Conservation (phyloP, 2,329 filamentous ascomycete genomes). For the Aspergillus niger region DNA sequence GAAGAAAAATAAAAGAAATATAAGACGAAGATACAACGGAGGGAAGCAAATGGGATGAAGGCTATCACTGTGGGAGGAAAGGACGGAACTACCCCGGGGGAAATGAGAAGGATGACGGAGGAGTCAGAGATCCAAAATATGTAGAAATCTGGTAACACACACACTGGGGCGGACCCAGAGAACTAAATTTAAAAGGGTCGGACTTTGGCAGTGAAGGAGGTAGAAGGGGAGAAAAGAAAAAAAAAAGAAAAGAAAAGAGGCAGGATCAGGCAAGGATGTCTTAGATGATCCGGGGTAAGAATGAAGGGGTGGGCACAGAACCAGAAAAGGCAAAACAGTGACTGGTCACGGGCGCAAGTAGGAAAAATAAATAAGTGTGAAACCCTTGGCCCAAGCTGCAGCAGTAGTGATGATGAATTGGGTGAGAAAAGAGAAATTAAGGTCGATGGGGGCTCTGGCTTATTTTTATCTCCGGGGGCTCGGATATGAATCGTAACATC, state of each 20-base stretch:
- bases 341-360: not conserved
- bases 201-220: not conserved
- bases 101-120: not conserved
- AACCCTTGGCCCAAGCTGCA: slow-evolving; percentile 2
- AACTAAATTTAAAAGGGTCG: not conserved
- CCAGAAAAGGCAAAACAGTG: not conserved
- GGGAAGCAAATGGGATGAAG: not conserved
- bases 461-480: not conserved
- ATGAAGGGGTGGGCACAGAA: slow-evolving; percentile 8
- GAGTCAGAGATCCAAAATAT: not conserved
- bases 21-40: not conserved
- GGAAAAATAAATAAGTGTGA: not conserved
- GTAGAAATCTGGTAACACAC: not conserved
- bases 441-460: not conserved
- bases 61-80: slow-evolving; percentile 1
- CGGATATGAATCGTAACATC: not conserved
- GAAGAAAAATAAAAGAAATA: not conserved
- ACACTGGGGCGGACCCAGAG: not conserved
- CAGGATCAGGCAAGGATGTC: slow-evolving; percentile 4
- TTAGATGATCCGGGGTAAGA: slow-evolving; percentile 10
- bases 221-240: not conserved
- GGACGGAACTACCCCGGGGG: not conserved
- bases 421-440: not conserved
- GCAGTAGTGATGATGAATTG: not conserved
- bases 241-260: not conserved